Evolutionary conservation across 305 asterid genomes (phyloP).

Genomic region (Fraxinus albicans): DNA sequence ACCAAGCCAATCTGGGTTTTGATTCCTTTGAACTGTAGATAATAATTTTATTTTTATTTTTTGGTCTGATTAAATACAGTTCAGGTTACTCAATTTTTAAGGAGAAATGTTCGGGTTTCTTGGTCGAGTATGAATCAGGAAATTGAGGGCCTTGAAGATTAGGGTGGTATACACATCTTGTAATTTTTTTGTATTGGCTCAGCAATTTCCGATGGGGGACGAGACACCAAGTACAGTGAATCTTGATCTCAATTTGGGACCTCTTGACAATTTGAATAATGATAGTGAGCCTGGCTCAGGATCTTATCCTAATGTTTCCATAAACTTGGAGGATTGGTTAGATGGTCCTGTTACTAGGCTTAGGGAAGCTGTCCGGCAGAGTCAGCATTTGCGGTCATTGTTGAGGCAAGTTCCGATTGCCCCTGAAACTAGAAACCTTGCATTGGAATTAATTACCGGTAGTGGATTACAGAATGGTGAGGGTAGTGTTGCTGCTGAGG

Average conservation of each 20-base stretch:
- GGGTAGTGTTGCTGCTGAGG: constrained; percentile 17
- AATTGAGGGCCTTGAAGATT: constrained; percentile 2
- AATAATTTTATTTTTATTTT: not conserved
- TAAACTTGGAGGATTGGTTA: constrained; percentile 45
- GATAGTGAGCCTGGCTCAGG: constrained; percentile 26
- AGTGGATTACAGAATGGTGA: constrained; percentile 16
- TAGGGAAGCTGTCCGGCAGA: constrained; percentile 36
- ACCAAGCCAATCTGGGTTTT: constrained; percentile 19
- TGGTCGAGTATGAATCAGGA: not conserved
- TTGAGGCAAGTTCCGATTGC: constrained; percentile 40
- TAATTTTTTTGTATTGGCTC: not conserved
- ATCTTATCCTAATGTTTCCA: constrained; percentile 19
- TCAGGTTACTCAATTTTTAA: not conserved
- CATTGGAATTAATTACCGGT: constrained; percentile 30
- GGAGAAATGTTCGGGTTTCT: not conserved
- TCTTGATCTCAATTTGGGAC: constrained; percentile 59
- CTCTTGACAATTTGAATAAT: constrained; percentile 32
- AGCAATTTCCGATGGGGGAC: constrained; percentile 35
- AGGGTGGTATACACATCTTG: constrained; percentile 2
- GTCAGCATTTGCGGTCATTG: constrained; percentile 38
- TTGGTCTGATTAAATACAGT: not conserved
- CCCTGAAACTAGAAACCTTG: constrained; percentile 42
- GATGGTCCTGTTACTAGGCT: constrained; percentile 27
- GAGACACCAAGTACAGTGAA: constrained; percentile 37
- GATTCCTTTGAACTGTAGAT: constrained; percentile 8